Evolutionary conservation across 306 rosid genomes (phyloP), one percentile per base, ranked within the genome.

Genomic region (Sphenostylis stenocarpa): DNA sequence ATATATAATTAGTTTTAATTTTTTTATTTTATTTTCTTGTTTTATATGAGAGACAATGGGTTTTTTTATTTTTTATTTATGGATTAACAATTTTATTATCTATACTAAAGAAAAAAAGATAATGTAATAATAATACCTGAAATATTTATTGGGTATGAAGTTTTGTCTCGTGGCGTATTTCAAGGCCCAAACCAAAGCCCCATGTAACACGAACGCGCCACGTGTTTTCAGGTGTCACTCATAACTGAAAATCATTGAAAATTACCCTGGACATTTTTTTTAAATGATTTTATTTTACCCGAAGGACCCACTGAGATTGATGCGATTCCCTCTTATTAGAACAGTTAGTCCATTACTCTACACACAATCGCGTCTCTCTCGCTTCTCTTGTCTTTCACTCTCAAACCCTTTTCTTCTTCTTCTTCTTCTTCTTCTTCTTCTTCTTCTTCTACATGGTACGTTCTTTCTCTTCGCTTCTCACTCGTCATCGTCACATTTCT

Each of bases 391-490:
- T 33, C 33, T 29, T 68, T 45, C 47, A 21, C 52, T 63, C 70
- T 15, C 44, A 43, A 63, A 53, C 67, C 20, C 70, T 57, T 45
- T 43, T 34, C 5, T 14, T 34, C 20, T 4, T 53, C 58, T 52
- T 52, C 33, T 55, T 56, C 64, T 26, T 13, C 51, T 0, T 2
- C 43, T 13, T 56, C 23, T 4, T 53, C 58, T 52, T 52, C 33
- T 55, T 56, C 64, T 26, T 13, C 51, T 0, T 2, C 43, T 13
- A 39, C 23, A n/a, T n/a, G 84, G 84, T 80, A 70, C 65, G 78
- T 56, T 56, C 7, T 13, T 11, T 33, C 57, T 34, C 4, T 38
- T 21, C 67, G 8, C 0, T 5, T 38, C 6, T 36, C 65, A 2
- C n/a, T 36, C 14, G 41, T 13, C 66, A 33, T 38, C 43, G 43